phyloP scores from a whole-genome alignment of 768 basidiomycete species.

The Tulasnella sp. region DNA sequence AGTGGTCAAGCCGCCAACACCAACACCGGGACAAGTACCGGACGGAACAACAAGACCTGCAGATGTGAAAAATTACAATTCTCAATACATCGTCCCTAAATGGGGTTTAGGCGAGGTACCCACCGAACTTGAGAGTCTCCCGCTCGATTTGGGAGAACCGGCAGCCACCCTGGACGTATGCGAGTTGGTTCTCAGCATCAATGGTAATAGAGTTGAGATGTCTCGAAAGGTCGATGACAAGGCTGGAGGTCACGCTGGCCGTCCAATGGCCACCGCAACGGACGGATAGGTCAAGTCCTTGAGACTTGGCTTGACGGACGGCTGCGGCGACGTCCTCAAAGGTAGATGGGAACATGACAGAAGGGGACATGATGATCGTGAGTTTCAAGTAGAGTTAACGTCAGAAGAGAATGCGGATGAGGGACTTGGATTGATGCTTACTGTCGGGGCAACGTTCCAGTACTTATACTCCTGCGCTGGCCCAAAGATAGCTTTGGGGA shows the following conservation, averaged over 20 bases:
- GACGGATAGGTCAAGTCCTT: slow-evolving; percentile 24
- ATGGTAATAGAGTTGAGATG: slow-evolving; percentile 26
- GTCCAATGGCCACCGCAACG: background rate
- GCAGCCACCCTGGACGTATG: slow-evolving; percentile 31
- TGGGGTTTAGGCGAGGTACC: background rate
- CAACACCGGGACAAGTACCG: slow-evolving; percentile 24
- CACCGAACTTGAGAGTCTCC: slow-evolving; percentile 31
- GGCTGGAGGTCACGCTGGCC: slow-evolving; percentile 13
- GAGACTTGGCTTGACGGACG: slow-evolving; percentile 24
- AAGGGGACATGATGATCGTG: slow-evolving; percentile 17
- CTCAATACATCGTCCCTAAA: background rate
- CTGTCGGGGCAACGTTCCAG: background rate
- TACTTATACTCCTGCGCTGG: background rate
- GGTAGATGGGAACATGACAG: slow-evolving; percentile 21
- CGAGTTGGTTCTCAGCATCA: slow-evolving; percentile 25
- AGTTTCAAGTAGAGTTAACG: background rate
- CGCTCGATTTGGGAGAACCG: slow-evolving; percentile 13
- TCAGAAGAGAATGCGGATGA: background rate
- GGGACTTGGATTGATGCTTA: background rate
- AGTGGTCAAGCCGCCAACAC: slow-evolving; percentile 48
- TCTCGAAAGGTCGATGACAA: slow-evolving; percentile 33
- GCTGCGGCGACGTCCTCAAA: slow-evolving; percentile 30
- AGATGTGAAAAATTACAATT: background rate
- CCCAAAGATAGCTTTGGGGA: background rate
- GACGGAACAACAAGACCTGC: slow-evolving; percentile 23